Evolutionary conservation across 2,329 filamentous ascomycete genomes (phyloP), one percentile per base, ranked within the genome.

Genomic region (Nigrospora sphaerica): DNA sequence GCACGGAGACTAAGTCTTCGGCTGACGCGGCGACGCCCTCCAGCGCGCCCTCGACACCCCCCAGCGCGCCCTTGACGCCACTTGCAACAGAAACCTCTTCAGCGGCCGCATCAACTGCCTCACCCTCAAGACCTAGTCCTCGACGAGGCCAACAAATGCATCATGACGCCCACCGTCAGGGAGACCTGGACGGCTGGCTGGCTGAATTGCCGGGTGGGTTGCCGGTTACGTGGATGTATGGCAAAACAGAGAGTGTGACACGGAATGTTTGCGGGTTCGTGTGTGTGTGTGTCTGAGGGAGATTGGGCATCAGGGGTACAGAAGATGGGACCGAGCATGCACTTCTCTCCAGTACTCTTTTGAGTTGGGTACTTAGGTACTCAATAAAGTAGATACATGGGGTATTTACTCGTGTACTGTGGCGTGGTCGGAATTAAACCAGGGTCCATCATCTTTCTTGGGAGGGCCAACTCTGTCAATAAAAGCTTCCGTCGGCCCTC

Each of bases 1-100:
- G 40, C 66, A 69, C 47, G 65, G 62, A 6, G 67, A 70, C 46
- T 70, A 69, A 46, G 57, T 69, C 1, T 69, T 69, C 46, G 65
- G 65, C 12, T 68, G 66, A 65, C 64, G 68, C 49, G 65, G 65
- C 44, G 63, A 70, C 44, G 55, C 65, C 1, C 59, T 69, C 34
- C 67, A 70, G 54, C 60, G 57, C 6, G 62, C 62, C 11, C 59
- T 64, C 53, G 60, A 65, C 45, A 48, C 52, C 1, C 59, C 69
- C 34, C 67, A 70, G 54, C 60, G 57, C 6, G 62, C 62, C 11
- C 59, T 64, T 52, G 60, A 65, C 45, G 48, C 52, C 39, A 56
- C 58, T 44, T 70, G 67, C 57, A 64, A 64, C 50, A 54, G 51
- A 23, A 56, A 60, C 42, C 54, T 61, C 7, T 59, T 60, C 42